These are phyloP conservation scores for Cryptosporidium andersoni DNA, from an alignment of 169 alveolate species.

Conservation along the genomic window DNA sequence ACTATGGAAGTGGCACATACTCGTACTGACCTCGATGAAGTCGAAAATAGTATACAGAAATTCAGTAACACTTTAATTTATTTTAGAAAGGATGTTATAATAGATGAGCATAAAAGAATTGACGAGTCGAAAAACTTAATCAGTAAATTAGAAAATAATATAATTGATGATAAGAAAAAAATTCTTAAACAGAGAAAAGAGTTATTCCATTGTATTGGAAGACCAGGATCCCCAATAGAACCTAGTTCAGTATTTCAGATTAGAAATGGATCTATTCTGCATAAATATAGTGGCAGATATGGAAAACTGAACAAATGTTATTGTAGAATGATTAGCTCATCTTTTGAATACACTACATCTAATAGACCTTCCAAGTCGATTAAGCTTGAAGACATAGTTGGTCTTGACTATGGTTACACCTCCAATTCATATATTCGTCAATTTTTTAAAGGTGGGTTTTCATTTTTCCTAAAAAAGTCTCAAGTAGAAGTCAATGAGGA, in stretches of 20 bases:
- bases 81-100: slow-evolving; percentile 44
- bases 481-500: slow-evolving; percentile 12
- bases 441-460: slow-evolving; percentile 18
- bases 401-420: slow-evolving; percentile 50
- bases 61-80: slow-evolving; percentile 18
- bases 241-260: slow-evolving; percentile 62
- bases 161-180: slow-evolving; percentile 25
- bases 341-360: slow-evolving; percentile 53
- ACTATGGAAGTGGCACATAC: slow-evolving; percentile 48
- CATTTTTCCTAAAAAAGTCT: slow-evolving; percentile 2
- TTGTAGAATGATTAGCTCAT: slow-evolving; percentile 45
- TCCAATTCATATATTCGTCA: slow-evolving; percentile 55
- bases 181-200: slow-evolving; percentile 16
- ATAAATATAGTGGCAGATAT: slow-evolving; percentile 44
- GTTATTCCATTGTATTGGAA: slow-evolving; percentile 57
- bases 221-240: slow-evolving; percentile 48
- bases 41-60: slow-evolving; percentile 39
- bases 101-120: slow-evolving; percentile 42
- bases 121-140: slow-evolving; percentile 39
- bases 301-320: slow-evolving; percentile 31
- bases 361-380: slow-evolving; percentile 16
- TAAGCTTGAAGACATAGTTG: slow-evolving; percentile 38
- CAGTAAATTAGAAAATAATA: slow-evolving; percentile 14
- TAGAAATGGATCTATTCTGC: slow-evolving; percentile 56
- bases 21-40: slow-evolving; percentile 49